Percentiles rank a stretch among this genome's conserved stretches.
Conservation (phyloP, 2,329 filamentous ascomycete genomes). For the Mycogone perniciosa region DNA sequence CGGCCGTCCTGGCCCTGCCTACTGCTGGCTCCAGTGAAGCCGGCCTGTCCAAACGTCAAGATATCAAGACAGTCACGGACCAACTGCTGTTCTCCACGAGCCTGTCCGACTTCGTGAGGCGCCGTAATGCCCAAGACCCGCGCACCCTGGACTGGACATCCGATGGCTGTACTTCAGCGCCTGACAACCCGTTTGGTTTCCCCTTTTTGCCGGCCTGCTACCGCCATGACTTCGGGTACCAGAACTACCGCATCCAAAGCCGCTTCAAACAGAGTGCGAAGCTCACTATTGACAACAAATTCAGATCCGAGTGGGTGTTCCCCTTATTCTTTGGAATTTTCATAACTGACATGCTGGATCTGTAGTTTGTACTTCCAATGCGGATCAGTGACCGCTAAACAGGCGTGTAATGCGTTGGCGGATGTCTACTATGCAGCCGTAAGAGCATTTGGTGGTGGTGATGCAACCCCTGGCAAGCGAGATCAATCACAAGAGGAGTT, state of each 20-base stretch:
- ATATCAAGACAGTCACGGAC: conserved; percentile 33
- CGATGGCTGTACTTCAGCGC: conserved; percentile 37
- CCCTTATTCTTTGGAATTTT: not conserved
- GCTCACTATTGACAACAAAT: conserved; percentile 43
- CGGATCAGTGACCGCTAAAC: conserved; percentile 12
- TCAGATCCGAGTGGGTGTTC: conserved; percentile 36
- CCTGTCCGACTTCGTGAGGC: conserved; percentile 35
- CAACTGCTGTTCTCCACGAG: conserved; percentile 38
- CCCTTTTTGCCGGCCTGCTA: conserved; percentile 40
- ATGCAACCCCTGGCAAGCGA: conserved; percentile 24
- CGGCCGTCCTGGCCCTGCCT: conserved; percentile 21
- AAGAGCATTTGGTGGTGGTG: conserved; percentile 28
- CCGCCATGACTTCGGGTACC: conserved; percentile 52
- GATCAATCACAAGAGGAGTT: conserved; percentile 21
- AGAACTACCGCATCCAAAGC: conserved; percentile 44
- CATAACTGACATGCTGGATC: conserved; percentile 1
- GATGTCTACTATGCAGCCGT: conserved; percentile 37
- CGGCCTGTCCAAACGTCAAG: conserved; percentile 17
- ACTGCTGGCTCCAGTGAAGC: conserved; percentile 1
- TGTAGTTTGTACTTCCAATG: conserved; percentile 34
- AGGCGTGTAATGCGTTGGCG: conserved; percentile 29
- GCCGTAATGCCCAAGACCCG: conserved; percentile 35
- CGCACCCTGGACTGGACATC: conserved; percentile 34
- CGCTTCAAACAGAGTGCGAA: conserved; percentile 40
- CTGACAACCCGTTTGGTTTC: conserved; percentile 39